Evolutionary conservation across 2,329 filamentous ascomycete genomes (phyloP), one percentile per base, ranked within the genome.

Genomic region (Aspergillus ustus): DNA sequence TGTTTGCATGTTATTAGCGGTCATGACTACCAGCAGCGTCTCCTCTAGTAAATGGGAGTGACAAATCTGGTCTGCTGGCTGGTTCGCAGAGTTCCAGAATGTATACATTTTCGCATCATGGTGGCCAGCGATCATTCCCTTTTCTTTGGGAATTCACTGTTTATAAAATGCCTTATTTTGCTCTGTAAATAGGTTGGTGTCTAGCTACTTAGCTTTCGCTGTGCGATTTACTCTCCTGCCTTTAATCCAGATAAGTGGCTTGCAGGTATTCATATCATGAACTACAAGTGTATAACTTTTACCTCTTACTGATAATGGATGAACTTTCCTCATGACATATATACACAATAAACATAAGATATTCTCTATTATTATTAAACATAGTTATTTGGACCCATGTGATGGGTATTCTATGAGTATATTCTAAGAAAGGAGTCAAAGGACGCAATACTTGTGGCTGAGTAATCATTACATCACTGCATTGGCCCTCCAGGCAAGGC

Each of bases 401-500:
- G 25, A 25, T 25, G 25, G 25, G 2, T 25, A 5, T 40, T 13
- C 11, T 13, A 15, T 15, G 2, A 17, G 2, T 13, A 15, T 40
- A 15, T 40, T 40, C 28, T 13, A 22, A 31, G 31, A 43, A 43
- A 44, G 51, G 17, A 22, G n/a, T 50, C 17, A 22, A 22, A 46
- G n/a, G 52, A 28, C 15, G 17, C 31, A 46, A 52, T 40, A 22
- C 22, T 2, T 4, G 44, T 49, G 37, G 59, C 59, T 61, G 59
- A 61, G 40, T 61, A 50, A 61, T 52, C 51, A 61, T 61, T 53
- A 57, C 59, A 52, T 61, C 53, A 57, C 45, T 2, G 29, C 28
- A 50, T 37, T 13, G 28, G 31, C 15, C 28, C 49, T 9, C 57
- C 46, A 17, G 8, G 29, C 44, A 48, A 25, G 31, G 43, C 25